Conservation (phyloP, 116 monocot species). For the Cymodocea nodosa region DNA sequence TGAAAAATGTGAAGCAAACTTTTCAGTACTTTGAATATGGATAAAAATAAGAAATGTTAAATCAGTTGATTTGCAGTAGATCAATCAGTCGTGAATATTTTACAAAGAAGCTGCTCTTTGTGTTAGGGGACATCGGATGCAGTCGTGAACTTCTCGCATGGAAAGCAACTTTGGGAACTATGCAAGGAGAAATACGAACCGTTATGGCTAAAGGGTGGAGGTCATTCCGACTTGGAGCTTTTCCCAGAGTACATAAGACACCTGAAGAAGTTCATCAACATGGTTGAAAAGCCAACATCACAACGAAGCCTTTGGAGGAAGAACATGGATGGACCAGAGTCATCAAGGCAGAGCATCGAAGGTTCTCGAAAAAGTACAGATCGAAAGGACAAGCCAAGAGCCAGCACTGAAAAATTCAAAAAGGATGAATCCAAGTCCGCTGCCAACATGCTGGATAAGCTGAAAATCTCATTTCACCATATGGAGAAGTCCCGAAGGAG, state of each 20-base stretch:
- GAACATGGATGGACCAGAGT: conserved; percentile 34
- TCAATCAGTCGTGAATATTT: too few species aligned
- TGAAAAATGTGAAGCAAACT: too few species aligned
- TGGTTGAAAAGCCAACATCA: conserved; percentile 54
- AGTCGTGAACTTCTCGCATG: conserved; percentile 87
- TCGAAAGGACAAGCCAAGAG: conserved; percentile 42
- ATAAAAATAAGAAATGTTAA: too few species aligned
- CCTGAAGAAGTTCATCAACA: conserved; percentile 57
- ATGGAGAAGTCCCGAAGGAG: conserved; percentile 23
- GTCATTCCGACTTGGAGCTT: conserved; percentile 83
- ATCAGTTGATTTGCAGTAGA: too few species aligned
- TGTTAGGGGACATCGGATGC: conserved; percentile 81
- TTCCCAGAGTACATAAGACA: conserved; percentile 79
- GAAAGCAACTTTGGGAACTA: conserved; percentile 76
- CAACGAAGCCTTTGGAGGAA: conserved; percentile 24
- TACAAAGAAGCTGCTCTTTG: background rate
- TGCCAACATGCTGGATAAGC: too few species aligned
- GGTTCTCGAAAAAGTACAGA: conserved; percentile 57
- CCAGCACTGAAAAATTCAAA: too few species aligned
- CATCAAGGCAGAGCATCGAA: conserved; percentile 52
- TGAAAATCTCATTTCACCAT: too few species aligned
- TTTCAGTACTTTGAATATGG: too few species aligned
- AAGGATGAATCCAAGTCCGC: too few species aligned
- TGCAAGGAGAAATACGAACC: conserved; percentile 91
- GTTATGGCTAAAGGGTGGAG: conserved; percentile 84